A percentile compares a stretch with the other conserved stretches of the same genome.
Evolutionary conservation across 192 early-diverging fungal genomes (phyloP).

Genomic region (Podila epicladia): DNA sequence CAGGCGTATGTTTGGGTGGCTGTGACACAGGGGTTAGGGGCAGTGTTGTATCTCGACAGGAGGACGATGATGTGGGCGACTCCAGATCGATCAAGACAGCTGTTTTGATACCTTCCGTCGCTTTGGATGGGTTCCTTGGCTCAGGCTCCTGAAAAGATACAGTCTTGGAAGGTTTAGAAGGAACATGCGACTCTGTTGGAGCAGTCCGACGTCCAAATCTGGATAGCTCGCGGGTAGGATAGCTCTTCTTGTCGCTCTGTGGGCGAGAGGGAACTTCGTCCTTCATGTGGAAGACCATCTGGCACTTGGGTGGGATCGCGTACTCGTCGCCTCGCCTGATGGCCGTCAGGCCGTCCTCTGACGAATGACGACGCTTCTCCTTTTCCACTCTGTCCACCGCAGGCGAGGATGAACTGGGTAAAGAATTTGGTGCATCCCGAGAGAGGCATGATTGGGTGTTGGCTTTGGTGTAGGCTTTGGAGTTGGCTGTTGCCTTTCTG

Average conservation of each 20-base stretch:
- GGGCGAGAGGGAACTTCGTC: conserved; percentile 20
- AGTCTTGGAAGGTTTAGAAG: conserved; percentile 15
- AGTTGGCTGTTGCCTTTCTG: not conserved
- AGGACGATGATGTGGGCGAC: not conserved
- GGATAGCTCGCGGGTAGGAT: not conserved
- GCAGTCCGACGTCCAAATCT: not conserved
- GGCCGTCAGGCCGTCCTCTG: conserved; percentile 25
- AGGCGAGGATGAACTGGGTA: not conserved
- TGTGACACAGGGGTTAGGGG: not conserved
- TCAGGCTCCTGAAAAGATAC: conserved; percentile 39
- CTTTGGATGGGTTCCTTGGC: conserved; percentile 1
- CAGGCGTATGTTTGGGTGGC: not conserved
- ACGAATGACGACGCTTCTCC: conserved; percentile 1
- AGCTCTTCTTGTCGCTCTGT: conserved; percentile 4
- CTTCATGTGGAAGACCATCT: conserved; percentile 46
- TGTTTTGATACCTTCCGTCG: not conserved
- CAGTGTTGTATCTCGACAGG: not conserved
- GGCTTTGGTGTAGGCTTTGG: not conserved
- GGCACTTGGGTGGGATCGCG: conserved; percentile 29
- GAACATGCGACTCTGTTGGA: conserved; percentile 5
- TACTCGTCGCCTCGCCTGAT: conserved; percentile 3
- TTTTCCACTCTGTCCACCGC: not conserved
- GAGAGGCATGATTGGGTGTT: not conserved
- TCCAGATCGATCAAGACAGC: not conserved
- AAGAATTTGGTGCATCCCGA: not conserved